A percentile compares a stretch with the other conserved stretches of the same genome.
phyloP scores from a whole-genome alignment of 805 yeast species.

The Metschnikowia sp. region DNA sequence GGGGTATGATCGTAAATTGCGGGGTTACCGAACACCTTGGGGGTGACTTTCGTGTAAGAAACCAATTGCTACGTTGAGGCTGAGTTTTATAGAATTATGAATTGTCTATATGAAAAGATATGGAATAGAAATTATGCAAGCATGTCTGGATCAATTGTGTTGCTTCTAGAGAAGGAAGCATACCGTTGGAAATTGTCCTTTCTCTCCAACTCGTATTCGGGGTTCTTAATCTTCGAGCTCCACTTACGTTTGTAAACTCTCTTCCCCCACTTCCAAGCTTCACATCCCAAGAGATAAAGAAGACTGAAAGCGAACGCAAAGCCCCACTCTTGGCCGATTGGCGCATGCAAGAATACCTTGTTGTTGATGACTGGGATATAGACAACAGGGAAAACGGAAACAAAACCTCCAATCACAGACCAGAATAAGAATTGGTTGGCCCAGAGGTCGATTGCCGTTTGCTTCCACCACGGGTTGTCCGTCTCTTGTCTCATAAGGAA shows the following conservation, averaged over 20 bases:
- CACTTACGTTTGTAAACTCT: slow-evolving; percentile 28
- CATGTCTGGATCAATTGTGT: slow-evolving; percentile 36
- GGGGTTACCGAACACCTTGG: slow-evolving; percentile 73
- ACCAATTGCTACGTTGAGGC: slow-evolving; percentile 14
- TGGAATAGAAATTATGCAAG: slow-evolving; percentile 6
- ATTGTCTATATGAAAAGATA: neutral
- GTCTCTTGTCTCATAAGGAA: slow-evolving; percentile 37
- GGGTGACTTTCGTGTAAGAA: slow-evolving; percentile 26
- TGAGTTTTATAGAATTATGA: neutral
- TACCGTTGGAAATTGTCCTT: slow-evolving; percentile 61
- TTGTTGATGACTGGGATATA: slow-evolving; percentile 40
- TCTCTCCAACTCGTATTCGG: slow-evolving; percentile 62
- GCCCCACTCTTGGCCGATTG: slow-evolving; percentile 41
- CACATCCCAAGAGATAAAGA: slow-evolving; percentile 32
- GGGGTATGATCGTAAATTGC: slow-evolving; percentile 49
- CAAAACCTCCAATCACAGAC: slow-evolving; percentile 35
- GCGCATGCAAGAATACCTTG: slow-evolving; percentile 37
- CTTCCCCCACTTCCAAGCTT: slow-evolving; percentile 40
- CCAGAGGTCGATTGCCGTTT: slow-evolving; percentile 34
- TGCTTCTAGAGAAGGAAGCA: slow-evolving; percentile 54
- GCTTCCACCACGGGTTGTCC: slow-evolving; percentile 36
- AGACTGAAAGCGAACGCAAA: slow-evolving; percentile 31
- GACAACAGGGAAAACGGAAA: slow-evolving; percentile 38
- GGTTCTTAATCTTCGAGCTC: slow-evolving; percentile 43
- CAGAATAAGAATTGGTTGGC: slow-evolving; percentile 36